phyloP scores from a whole-genome alignment of 306 rosid species.

The Dryas drummondii region DNA sequence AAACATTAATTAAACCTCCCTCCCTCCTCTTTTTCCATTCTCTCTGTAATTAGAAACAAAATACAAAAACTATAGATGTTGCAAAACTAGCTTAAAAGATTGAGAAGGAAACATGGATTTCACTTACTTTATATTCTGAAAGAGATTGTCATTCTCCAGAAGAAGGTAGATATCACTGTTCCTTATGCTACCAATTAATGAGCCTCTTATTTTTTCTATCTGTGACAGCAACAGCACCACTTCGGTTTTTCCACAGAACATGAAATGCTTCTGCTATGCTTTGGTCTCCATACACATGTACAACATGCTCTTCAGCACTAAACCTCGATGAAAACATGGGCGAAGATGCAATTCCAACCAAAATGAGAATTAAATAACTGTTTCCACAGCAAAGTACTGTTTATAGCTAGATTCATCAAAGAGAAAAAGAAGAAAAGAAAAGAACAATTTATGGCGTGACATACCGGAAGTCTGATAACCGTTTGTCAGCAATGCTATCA shows the following conservation, averaged over 20 bases:
- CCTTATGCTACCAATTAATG: slow-evolving; percentile 57
- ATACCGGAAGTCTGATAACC: slow-evolving; percentile 50
- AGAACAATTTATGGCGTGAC: background rate
- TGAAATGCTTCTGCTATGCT: slow-evolving; percentile 53
- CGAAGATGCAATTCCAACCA: background rate
- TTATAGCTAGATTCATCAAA: background rate
- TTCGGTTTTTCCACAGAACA: slow-evolving; percentile 41
- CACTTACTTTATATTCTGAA: slow-evolving; percentile 44
- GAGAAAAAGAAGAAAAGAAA: background rate
- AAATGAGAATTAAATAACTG: background rate
- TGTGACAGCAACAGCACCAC: slow-evolving; percentile 46
- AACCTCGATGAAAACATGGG: slow-evolving; percentile 37
- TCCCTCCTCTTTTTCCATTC: too few relatives aligned
- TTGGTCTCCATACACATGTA: slow-evolving; percentile 51
- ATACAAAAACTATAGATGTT: too few relatives aligned
- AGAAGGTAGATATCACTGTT: slow-evolving; percentile 45
- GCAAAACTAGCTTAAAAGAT: background rate
- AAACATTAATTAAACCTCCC: too few relatives aligned
- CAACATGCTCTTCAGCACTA: slow-evolving; percentile 46
- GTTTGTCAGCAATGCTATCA: slow-evolving; percentile 52
- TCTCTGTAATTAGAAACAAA: background rate
- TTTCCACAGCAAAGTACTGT: too few relatives aligned
- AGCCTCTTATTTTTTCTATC: slow-evolving; percentile 46
- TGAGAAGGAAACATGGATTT: slow-evolving; percentile 1
- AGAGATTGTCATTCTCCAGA: slow-evolving; percentile 39